Evolutionary conservation across 202 grass and related monocot species (phyloP).

Genomic region (Digitaria exilis): DNA sequence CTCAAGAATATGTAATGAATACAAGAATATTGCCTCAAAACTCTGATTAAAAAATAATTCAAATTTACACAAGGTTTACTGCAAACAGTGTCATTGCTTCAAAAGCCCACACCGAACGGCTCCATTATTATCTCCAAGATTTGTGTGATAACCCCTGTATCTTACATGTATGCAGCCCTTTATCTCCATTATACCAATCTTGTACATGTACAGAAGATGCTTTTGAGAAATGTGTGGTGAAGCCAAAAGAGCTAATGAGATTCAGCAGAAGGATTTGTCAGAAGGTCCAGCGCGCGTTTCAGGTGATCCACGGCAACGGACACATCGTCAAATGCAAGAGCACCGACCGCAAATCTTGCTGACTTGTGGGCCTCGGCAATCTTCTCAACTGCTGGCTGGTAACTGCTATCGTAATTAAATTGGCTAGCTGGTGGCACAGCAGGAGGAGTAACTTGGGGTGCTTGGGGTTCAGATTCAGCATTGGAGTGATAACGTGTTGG

Average conservation of each 20-base stretch:
- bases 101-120: not conserved
- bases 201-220: constrained; percentile 44
- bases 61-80: constrained; percentile 14
- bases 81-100: not conserved
- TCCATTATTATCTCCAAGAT: constrained; percentile 9
- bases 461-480: constrained; percentile 34
- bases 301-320: constrained; percentile 84
- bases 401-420: constrained; percentile 82
- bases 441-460: constrained; percentile 35
- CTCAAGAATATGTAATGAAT: not conserved
- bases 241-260: constrained; percentile 46
- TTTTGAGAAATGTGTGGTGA: not conserved
- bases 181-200: constrained; percentile 41
- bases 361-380: constrained; percentile 93
- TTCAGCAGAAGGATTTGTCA: constrained; percentile 90
- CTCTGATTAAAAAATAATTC: constrained; percentile 1
- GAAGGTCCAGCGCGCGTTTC: constrained; percentile 76
- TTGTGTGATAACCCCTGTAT: constrained; percentile 28
- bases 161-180: constrained; percentile 26
- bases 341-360: constrained; percentile 90
- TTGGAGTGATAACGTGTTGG: constrained; percentile 41
- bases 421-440: constrained; percentile 52
- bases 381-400: constrained; percentile 82
- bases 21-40: constrained; percentile 18
- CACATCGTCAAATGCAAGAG: constrained; percentile 93